Evolutionary conservation across 805 yeast species (phyloP), one percentile per base, ranked within the genome.

Genomic region (Lipomyces sp.): DNA sequence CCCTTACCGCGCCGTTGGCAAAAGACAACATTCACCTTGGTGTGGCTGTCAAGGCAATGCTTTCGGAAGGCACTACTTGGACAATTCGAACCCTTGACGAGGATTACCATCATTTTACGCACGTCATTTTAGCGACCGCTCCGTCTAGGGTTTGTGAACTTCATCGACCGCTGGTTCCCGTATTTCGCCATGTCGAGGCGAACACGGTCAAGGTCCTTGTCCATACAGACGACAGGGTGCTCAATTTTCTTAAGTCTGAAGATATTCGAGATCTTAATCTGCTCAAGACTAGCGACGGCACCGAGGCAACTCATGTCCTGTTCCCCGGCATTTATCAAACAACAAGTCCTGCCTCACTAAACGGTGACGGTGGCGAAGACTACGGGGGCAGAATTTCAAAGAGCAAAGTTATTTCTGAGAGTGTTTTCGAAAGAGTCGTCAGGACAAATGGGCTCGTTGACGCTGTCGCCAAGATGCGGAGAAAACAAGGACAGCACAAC

Each of bases 181-280:
- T 61, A 4, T n/a, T 67, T 15, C 42, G 30, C 33, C 50, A 37
- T 13, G 60, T 67, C 51, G 45, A 67, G 59, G 37, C 66, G 8
- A 60, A 39, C 13, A 5, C 34, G 15, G 70, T 67, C 15, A 35
- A 53, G 15, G 70, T 67, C 24, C 54, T 67, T 13, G 69, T 67
- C 15, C 70, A 67, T 45, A 67, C 70, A 10, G 70, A 67, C 18
- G 59, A 51, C 48, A 50, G 66, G n/a, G 69, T 59, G 15, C 39
- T 67, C 50, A 53, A 62, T 18, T 62, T 45, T 24, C 45, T 67
- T 42, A 33, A 62, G 13, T 33, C 59, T 6, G 30, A 42, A 13
- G 69, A 67, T 53, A 37, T 61, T 8, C 64, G 69, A n/a, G 69
- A 67, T n/a, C 48, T 67, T 60, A 67, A 67, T 33, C 56, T 67